Conservation (phyloP, 2,329 filamentous ascomycete genomes). For the Sarocladium brachiariae region DNA sequence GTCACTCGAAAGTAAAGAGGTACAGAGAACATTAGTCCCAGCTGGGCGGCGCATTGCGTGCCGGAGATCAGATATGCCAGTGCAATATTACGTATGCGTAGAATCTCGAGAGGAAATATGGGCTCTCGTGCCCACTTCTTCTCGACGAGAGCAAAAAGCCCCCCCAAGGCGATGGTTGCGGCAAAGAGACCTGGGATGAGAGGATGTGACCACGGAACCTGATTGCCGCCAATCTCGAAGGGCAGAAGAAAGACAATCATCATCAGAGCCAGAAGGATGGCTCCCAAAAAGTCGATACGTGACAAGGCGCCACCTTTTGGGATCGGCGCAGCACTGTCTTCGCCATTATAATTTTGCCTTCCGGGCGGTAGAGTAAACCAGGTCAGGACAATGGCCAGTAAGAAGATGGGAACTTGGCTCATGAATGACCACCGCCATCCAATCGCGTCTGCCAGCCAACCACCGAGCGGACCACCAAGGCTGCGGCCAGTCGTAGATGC, state of each 20-base stretch:
- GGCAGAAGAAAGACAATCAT: slow-evolving; percentile 61
- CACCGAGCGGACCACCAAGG: slow-evolving; percentile 63
- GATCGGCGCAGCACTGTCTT: slow-evolving; percentile 38
- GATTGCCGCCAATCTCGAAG: slow-evolving; percentile 62
- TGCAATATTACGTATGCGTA: slow-evolving; percentile 43
- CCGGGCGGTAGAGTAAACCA: slow-evolving; percentile 39
- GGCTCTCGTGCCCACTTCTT: not conserved
- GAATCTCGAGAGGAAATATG: slow-evolving; percentile 63
- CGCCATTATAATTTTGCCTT: slow-evolving; percentile 47
- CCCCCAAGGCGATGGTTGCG: slow-evolving; percentile 60
- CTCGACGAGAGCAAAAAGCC: slow-evolving; percentile 44
- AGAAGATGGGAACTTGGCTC: slow-evolving; percentile 18
- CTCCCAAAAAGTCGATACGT: slow-evolving; percentile 68
- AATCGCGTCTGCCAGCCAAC: slow-evolving; percentile 63
- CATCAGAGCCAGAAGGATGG: slow-evolving; percentile 56
- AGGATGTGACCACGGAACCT: slow-evolving; percentile 57
- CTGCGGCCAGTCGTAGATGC: slow-evolving; percentile 63
- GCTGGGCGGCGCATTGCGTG: not conserved
- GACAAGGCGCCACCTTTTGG: slow-evolving; percentile 28
- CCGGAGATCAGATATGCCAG: slow-evolving; percentile 42
- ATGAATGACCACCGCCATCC: slow-evolving; percentile 61
- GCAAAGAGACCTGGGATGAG: slow-evolving; percentile 52
- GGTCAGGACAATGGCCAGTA: slow-evolving; percentile 26
- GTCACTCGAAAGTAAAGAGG: slow-evolving; percentile 74
- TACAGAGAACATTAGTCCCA: slow-evolving; percentile 56